These are phyloP conservation scores for Gynochthodes officinalis DNA, from an alignment of 257 asterid species.

Conservation along the genomic window DNA sequence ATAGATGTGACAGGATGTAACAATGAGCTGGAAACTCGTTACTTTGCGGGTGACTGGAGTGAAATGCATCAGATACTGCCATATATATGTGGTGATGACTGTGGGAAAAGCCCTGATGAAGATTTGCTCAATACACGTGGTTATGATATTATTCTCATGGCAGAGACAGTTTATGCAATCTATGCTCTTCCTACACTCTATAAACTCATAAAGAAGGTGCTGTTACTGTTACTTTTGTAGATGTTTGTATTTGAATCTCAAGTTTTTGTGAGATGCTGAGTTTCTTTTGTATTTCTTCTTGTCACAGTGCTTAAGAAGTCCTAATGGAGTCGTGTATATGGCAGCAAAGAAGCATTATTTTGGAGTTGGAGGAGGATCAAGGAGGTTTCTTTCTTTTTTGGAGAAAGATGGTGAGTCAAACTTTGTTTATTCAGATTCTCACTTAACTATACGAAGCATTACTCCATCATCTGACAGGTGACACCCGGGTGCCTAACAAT, in stretches of 20 bases:
- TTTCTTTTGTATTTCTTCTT: slow-evolving; percentile 3
- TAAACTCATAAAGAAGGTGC: slow-evolving; percentile 73
- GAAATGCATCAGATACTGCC: slow-evolving; percentile 66
- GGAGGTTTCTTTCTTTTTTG: slow-evolving; percentile 66
- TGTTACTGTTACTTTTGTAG: slow-evolving; percentile 7
- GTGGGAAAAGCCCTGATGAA: slow-evolving; percentile 10
- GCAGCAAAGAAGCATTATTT: slow-evolving; percentile 95
- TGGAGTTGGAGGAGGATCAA: slow-evolving; percentile 98
- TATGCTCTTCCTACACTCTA: slow-evolving; percentile 62
- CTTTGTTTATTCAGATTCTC: neutral
- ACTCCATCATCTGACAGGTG: neutral
- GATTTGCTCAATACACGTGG: slow-evolving; percentile 28
- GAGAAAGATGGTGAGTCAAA: slow-evolving; percentile 71
- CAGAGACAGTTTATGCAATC: slow-evolving; percentile 92
- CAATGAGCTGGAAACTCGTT: slow-evolving; percentile 49
- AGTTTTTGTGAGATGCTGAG: slow-evolving; percentile 13
- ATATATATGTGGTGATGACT: slow-evolving; percentile 21
- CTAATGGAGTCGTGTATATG: slow-evolving; percentile 76
- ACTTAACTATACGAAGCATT: neutral
- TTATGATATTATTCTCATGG: slow-evolving; percentile 90
- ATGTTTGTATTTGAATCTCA: neutral
- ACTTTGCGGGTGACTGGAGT: slow-evolving; percentile 92
- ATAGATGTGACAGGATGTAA: slow-evolving; percentile 18
- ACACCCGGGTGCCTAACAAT: neutral
- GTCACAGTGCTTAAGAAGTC: slow-evolving; percentile 54